phyloP scores from a whole-genome alignment of 1,139 yeast species.

The Diutina siamensis region DNA sequence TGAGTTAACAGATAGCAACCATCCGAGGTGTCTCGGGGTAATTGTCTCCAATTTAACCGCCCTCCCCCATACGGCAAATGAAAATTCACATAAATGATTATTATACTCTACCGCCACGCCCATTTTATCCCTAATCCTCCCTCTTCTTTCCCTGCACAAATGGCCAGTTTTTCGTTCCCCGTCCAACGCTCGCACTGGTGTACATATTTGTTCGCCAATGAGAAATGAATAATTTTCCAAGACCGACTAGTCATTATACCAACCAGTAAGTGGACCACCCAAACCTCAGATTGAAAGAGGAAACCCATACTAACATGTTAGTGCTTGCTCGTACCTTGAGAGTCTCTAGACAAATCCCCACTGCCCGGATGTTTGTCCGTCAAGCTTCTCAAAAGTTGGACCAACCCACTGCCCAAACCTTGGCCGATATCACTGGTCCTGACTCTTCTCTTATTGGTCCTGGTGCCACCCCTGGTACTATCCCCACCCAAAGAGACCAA shows the following conservation, averaged over 20 bases:
- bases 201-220: slow-evolving; percentile 3
- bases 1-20: too few relatives aligned
- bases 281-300: too few relatives aligned
- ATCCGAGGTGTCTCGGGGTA: too few relatives aligned
- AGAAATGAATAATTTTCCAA: slow-evolving; percentile 4
- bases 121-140: neutral
- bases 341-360: slow-evolving; percentile 5
- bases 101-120: too few relatives aligned
- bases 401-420: slow-evolving; percentile 42
- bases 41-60: too few relatives aligned
- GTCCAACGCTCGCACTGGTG: neutral
- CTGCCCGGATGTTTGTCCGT: slow-evolving; percentile 4
- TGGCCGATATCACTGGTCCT: slow-evolving; percentile 73
- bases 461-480: slow-evolving; percentile 73
- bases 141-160: neutral
- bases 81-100: too few relatives aligned
- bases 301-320: slow-evolving; percentile 4
- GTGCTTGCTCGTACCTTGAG: slow-evolving; percentile 6
- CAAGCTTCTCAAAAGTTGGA: slow-evolving; percentile 5
- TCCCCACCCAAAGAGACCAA: slow-evolving; percentile 91
- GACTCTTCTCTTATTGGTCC: slow-evolving; percentile 72
- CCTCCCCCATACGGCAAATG: too few relatives aligned
- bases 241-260: slow-evolving; percentile 2
- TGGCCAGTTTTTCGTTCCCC: neutral
- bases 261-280: neutral